Evolutionary conservation across 2,329 filamentous ascomycete genomes (phyloP).

Genomic region (Exserohilum turcica): DNA sequence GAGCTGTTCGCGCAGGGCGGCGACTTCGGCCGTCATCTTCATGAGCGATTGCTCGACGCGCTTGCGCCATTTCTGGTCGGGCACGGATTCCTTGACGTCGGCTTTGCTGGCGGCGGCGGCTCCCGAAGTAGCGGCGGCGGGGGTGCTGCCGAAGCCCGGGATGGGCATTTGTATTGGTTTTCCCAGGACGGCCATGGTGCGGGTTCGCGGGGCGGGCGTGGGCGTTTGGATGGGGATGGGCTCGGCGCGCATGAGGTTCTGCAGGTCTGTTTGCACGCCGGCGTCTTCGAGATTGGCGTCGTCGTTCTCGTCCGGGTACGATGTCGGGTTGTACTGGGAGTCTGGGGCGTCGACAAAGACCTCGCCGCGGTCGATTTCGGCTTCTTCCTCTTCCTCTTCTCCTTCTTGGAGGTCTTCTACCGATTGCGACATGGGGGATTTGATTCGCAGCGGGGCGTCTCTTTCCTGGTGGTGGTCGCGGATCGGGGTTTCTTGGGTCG

Average conservation of each 20-base stretch:
- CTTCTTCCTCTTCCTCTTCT: slow-evolving; percentile 46
- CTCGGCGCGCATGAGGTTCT: slow-evolving; percentile 21
- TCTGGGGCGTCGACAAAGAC: slow-evolving; percentile 57
- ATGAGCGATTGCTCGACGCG: slow-evolving; percentile 85
- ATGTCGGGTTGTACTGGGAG: slow-evolving; percentile 47
- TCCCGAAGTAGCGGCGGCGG: not conserved
- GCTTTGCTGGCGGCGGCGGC: not conserved
- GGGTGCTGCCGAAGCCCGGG: slow-evolving; percentile 15
- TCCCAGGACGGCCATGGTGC: slow-evolving; percentile 17
- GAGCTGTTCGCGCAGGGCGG: slow-evolving; percentile 89
- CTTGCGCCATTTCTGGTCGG: slow-evolving; percentile 72
- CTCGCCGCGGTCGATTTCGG: slow-evolving; percentile 40
- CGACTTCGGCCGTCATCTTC: slow-evolving; percentile 89
- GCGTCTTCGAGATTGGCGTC: slow-evolving; percentile 35
- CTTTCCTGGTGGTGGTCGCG: not conserved
- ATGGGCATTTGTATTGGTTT: slow-evolving; percentile 32
- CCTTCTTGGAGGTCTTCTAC: slow-evolving; percentile 58
- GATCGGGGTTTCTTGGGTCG: not conserved
- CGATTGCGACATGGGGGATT: slow-evolving; percentile 83
- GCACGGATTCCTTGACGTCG: slow-evolving; percentile 18
- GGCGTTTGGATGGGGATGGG: slow-evolving; percentile 18
- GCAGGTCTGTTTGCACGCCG: slow-evolving; percentile 14
- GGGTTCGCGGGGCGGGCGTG: slow-evolving; percentile 25
- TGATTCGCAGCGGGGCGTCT: slow-evolving; percentile 56
- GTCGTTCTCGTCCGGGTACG: slow-evolving; percentile 14